These are phyloP conservation scores for Brassica carinata DNA, from an alignment of 345 rosid genomes.

Conservation along the genomic window DNA sequence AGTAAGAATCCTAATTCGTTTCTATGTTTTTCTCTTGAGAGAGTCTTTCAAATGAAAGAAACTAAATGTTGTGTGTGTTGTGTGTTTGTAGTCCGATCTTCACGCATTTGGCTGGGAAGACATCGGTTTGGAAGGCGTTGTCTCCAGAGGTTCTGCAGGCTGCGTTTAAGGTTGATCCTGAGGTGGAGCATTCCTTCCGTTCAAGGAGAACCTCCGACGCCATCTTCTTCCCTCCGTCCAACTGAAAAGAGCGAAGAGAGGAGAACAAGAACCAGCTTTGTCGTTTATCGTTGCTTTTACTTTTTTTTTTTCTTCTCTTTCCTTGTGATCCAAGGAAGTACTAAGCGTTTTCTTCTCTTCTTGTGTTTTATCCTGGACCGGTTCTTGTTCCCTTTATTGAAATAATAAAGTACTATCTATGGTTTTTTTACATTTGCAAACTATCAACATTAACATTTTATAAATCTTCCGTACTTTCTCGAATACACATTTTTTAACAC, in stretches of 20 bases:
- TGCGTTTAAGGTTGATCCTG: not conserved
- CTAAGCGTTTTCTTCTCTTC: not conserved
- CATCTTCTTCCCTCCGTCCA: not conserved
- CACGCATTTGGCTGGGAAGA: not conserved
- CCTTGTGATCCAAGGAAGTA: conserved; percentile 12
- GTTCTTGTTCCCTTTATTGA: conserved; percentile 28
- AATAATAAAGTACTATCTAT: not conserved
- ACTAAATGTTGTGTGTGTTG: not conserved
- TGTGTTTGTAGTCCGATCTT: not conserved
- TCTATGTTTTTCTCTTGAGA: not conserved
- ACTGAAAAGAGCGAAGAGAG: not conserved
- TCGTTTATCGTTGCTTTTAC: not conserved
- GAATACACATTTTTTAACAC: not conserved
- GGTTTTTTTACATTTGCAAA: not conserved
- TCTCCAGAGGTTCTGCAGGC: not conserved
- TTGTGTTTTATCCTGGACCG: not conserved
- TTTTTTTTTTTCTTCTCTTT: not conserved
- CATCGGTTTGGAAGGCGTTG: not conserved
- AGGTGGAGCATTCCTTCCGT: not conserved
- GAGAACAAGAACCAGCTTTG: not conserved
- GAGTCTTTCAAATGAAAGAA: not conserved
- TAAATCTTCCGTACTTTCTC: not conserved
- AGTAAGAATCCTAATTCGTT: not conserved
- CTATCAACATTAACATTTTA: not conserved
- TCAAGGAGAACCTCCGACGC: not conserved